Base-by-base conservation (phyloP, 2,329 filamentous ascomycete species). In the Sporothrix luriei region DNA sequence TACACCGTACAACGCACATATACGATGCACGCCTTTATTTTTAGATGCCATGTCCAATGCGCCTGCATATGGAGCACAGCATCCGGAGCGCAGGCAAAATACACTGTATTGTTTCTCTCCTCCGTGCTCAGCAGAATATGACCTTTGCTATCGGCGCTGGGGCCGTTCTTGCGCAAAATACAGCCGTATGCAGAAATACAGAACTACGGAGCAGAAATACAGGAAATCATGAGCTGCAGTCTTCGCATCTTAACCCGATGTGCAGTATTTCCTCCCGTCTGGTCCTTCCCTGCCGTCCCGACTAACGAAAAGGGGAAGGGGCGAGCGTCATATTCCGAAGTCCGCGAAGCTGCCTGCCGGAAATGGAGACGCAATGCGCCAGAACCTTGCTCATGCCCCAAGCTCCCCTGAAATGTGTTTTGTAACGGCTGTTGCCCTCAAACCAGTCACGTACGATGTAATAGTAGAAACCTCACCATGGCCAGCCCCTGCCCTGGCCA, bases 381-480 rank as follows among this genome's bases (percentile, higher is more conserved):
- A 40, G 33, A 14, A 43, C 48, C 48, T 24, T n/a, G 10, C 33
- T 24, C 40, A 7, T 26, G 57, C 57, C 38, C 38, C 33, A 16
- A 46, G 57, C 57, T 62, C 57, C 38, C 57, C 38, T 46, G 38
- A 26, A 10, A 40, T 62, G 57, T 26, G 38, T 51, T 66, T 24
- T 66, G 62, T 54, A 40, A 52, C 62, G 48, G 62, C 5, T 52
- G 33, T 64, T 49, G 61, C 46, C 57, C 21, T 13, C 21, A 38
- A 10, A 24, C 16, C 33, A 7, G 4, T 6, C n/a, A 24, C n/a
- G 40, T 29, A 29, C 29, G 29, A 5, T 3, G 29, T 29, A 29
- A 29, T 29, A 33, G 33, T 33, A 9, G 1, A 5, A 7, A 33
- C 33, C 55, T 43, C 52, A 55, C 54, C 57, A 7, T 43, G 21